These are phyloP conservation scores for Pseudohalonectria lignicola DNA, from an alignment of 2,329 filamentous ascomycete genomes.

Conservation along the genomic window DNA sequence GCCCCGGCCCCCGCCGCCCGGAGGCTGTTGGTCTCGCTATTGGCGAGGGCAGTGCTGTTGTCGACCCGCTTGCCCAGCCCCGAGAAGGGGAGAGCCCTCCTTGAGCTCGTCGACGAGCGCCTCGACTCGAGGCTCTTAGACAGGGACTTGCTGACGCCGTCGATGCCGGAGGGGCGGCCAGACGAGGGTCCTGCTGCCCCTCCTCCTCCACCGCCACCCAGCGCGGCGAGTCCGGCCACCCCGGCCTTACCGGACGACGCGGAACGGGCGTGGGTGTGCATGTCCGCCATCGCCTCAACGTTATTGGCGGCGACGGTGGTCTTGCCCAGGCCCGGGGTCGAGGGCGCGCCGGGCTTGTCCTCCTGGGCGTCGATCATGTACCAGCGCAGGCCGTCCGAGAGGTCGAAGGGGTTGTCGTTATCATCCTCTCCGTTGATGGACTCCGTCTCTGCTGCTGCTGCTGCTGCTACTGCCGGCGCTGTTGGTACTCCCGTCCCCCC, in stretches of 20 bases:
- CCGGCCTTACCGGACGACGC: slow-evolving; percentile 25
- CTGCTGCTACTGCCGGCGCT: slow-evolving; percentile 28
- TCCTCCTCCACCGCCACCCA: too few relatives aligned
- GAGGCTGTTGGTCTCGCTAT: slow-evolving; percentile 50
- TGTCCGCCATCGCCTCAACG: slow-evolving; percentile 74
- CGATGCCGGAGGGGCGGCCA: slow-evolving; percentile 46
- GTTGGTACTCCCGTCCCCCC: slow-evolving; percentile 10
- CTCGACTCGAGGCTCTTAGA: slow-evolving; percentile 87
- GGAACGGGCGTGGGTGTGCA: slow-evolving; percentile 36
- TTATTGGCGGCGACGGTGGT: slow-evolving; percentile 82
- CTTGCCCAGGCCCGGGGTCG: slow-evolving; percentile 86
- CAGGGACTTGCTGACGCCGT: slow-evolving; percentile 65
- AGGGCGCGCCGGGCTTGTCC: slow-evolving; percentile 82
- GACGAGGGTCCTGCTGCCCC: too few relatives aligned
- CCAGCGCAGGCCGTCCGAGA: slow-evolving; percentile 91
- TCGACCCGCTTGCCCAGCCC: slow-evolving; percentile 18
- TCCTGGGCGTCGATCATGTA: slow-evolving; percentile 90
- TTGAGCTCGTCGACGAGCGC: slow-evolving; percentile 77
- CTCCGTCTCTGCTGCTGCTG: slow-evolving; percentile 28
- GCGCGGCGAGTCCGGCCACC: slow-evolving; percentile 17
- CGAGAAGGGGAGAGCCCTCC: slow-evolving; percentile 54
- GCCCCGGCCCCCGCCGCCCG: slow-evolving; percentile 29
- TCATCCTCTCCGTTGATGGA: slow-evolving; percentile 56
- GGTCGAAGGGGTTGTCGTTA: slow-evolving; percentile 93
- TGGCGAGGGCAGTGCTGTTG: slow-evolving; percentile 36